Conservation (phyloP, 345 rosid species). For the Balakata baccata region DNA sequence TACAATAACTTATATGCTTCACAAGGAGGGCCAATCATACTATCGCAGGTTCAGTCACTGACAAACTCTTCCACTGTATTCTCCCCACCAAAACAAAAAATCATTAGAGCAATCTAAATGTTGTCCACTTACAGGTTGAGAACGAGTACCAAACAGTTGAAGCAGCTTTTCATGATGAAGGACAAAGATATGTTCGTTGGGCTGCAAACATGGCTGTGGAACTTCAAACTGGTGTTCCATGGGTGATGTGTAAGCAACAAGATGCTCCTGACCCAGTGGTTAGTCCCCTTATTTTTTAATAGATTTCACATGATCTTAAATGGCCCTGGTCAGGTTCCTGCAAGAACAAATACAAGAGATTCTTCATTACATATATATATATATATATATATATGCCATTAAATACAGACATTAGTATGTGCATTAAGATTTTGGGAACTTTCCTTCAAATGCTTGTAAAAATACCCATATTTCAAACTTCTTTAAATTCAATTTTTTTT, state of each 20-base stretch:
- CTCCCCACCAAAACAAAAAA: neutral
- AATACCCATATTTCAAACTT: neutral
- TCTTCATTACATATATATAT: neutral
- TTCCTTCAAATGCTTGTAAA: neutral
- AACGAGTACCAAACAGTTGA: constrained; percentile 63
- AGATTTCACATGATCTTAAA: neutral
- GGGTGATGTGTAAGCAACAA: constrained; percentile 85
- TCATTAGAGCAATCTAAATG: neutral
- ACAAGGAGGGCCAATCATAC: constrained; percentile 27
- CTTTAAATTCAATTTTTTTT: neutral
- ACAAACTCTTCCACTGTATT: neutral
- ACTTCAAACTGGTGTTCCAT: constrained; percentile 74
- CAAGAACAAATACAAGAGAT: neutral
- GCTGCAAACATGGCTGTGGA: constrained; percentile 62
- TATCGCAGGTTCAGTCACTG: constrained; percentile 15
- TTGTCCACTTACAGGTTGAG: constrained; percentile 45
- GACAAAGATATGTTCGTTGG: constrained; percentile 64
- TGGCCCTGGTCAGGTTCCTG: neutral
- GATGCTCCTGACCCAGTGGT: constrained; percentile 90
- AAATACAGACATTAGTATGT: too few relatives aligned
- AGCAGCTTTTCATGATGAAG: constrained; percentile 51
- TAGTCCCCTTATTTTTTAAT: constrained; percentile 17
- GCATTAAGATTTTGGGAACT: neutral
- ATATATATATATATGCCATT: neutral
- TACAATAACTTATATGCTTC: constrained; percentile 16